These are phyloP conservation scores for Blumeria hordei DNA, from an alignment of 2,329 filamentous ascomycete species.

Conservation along the genomic window DNA sequence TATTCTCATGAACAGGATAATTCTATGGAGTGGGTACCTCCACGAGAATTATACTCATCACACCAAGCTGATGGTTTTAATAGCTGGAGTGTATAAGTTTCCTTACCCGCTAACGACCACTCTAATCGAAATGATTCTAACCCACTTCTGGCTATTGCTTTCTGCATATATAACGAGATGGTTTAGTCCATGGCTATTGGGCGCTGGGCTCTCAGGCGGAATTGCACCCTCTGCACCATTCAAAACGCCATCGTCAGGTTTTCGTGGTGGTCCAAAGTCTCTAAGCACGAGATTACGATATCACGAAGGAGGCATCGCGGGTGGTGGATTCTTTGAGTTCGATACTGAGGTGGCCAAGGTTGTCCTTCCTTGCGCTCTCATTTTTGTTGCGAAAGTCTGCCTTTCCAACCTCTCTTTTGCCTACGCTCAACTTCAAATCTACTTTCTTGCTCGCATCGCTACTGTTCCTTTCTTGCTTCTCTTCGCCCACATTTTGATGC, in stretches of 20 bases:
- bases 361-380: slow-evolving; percentile 23
- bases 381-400: slow-evolving; percentile 25
- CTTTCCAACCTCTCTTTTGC: slow-evolving; percentile 29
- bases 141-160: slow-evolving; percentile 22
- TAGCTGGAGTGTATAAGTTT: slow-evolving; percentile 25
- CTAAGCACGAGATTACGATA: slow-evolving; percentile 9
- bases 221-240: slow-evolving; percentile 21
- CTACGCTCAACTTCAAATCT: slow-evolving; percentile 26
- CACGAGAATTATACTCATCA: slow-evolving; percentile 12
- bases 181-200: slow-evolving; percentile 18
- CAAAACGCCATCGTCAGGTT: slow-evolving; percentile 10
- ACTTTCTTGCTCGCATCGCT: slow-evolving; percentile 25
- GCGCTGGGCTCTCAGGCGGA: slow-evolving; percentile 18
- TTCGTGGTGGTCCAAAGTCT: slow-evolving; percentile 11
- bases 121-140: slow-evolving; percentile 24
- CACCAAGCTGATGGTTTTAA: slow-evolving; percentile 11
- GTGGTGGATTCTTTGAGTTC: slow-evolving; percentile 28
- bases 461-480: slow-evolving; percentile 24
- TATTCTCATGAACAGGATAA: slow-evolving; percentile 25
- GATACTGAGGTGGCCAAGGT: slow-evolving; percentile 22
- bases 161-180: slow-evolving; percentile 23
- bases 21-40: slow-evolving; percentile 20
- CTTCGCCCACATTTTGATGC: slow-evolving; percentile 22
- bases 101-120: slow-evolving; percentile 26
- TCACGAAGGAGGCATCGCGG: slow-evolving; percentile 22